Conservation (phyloP, 2,329 filamentous ascomycete species). For the Cyphellophora attinorum region DNA sequence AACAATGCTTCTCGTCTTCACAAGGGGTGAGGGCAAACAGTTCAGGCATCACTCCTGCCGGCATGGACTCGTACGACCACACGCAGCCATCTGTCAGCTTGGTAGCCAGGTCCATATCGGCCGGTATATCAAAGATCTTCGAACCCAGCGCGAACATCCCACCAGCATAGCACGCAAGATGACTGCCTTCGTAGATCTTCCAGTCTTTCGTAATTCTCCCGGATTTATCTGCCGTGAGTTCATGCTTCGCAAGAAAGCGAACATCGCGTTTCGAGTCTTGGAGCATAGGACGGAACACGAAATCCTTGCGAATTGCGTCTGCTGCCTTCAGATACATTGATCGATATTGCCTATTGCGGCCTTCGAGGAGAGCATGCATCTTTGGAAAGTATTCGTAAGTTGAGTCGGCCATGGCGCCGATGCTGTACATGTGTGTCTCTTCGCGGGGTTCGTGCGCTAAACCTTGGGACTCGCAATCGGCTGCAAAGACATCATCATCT, state of each 20-base stretch:
- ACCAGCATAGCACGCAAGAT: conserved; percentile 51
- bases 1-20: conserved; percentile 31
- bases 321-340: conserved; percentile 34
- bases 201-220: conserved; percentile 14
- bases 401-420: conserved; percentile 38
- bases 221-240: conserved; percentile 8
- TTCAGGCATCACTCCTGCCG: conserved; percentile 54
- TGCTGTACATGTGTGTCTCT: conserved; percentile 27
- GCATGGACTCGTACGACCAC: conserved; percentile 51
- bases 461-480: conserved; percentile 30
- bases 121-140: conserved; percentile 44
- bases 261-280: conserved; percentile 28
- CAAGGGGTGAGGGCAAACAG: conserved; percentile 45
- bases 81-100: conserved; percentile 52
- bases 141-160: conserved; percentile 55
- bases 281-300: conserved; percentile 37
- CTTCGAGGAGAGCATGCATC: conserved; percentile 36
- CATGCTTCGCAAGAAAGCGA: conserved; percentile 28
- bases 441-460: conserved; percentile 25
- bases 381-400: conserved; percentile 44
- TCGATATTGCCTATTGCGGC: conserved; percentile 30
- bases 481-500: conserved; percentile 4
- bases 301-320: conserved; percentile 27
- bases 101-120: conserved; percentile 45
- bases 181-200: conserved; percentile 45